Percentiles rank a stretch among this genome's conserved stretches.
These are phyloP conservation scores for Sugiyamaella mastotermitis DNA, from an alignment of 805 yeast species.

Conservation along the genomic window DNA sequence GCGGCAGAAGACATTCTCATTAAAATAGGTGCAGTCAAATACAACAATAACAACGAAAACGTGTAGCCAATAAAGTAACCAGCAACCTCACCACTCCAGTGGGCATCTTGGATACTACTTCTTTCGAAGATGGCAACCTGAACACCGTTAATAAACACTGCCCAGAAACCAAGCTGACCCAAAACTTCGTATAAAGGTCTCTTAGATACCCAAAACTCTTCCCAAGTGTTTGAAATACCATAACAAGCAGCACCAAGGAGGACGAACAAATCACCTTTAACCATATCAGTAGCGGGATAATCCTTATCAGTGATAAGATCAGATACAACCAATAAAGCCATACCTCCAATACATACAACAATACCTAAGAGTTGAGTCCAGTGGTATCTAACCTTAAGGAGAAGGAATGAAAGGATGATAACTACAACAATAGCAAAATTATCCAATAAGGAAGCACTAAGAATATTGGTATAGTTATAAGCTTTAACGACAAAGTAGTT, in stretches of 20 bases:
- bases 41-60: slow-evolving; percentile 34
- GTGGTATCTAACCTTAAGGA: slow-evolving; percentile 40
- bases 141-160: slow-evolving; percentile 37
- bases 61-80: slow-evolving; percentile 41
- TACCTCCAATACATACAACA: slow-evolving; percentile 36
- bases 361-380: slow-evolving; percentile 40
- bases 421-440: slow-evolving; percentile 42
- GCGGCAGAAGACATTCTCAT: slow-evolving; percentile 43
- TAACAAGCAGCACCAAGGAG: slow-evolving; percentile 40
- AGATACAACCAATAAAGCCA: slow-evolving; percentile 37
- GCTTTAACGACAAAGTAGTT: slow-evolving; percentile 41
- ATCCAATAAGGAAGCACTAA: slow-evolving; percentile 39
- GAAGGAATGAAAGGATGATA: slow-evolving; percentile 35
- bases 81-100: slow-evolving; percentile 35
- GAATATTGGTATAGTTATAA: slow-evolving; percentile 37
- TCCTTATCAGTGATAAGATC: slow-evolving; percentile 37
- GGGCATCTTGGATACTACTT: slow-evolving; percentile 30
- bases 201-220: slow-evolving; percentile 40
- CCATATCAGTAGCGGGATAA: slow-evolving; percentile 34
- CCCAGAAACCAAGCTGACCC: slow-evolving; percentile 40
- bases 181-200: slow-evolving; percentile 40
- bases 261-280: slow-evolving; percentile 40
- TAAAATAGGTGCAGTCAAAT: slow-evolving; percentile 37
- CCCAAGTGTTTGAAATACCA: slow-evolving; percentile 39
- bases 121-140: slow-evolving; percentile 41